Evolutionary conservation across 2,329 filamentous ascomycete species (phyloP).

Genomic region (Hymenoscyphus fructigenus): DNA sequence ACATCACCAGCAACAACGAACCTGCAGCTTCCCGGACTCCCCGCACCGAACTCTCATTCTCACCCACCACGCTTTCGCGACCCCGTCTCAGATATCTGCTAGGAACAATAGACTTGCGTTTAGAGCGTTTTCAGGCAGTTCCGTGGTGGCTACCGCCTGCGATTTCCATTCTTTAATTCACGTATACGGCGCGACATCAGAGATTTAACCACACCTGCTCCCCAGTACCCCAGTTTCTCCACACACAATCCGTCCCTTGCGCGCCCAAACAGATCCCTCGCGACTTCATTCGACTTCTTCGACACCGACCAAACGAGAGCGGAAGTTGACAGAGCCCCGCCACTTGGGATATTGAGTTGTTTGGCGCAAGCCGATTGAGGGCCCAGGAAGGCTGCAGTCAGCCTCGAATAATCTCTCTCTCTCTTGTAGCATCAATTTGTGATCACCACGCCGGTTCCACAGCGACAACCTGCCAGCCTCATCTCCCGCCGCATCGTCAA

Average conservation of each 20-base stretch:
- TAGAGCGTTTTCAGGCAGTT: conserved; percentile 26
- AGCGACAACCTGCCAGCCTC: not conserved
- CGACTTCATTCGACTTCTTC: not conserved
- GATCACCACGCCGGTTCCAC: not conserved
- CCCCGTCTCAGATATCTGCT: conserved; percentile 30
- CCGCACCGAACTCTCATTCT: conserved; percentile 30
- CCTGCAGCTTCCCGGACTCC: conserved; percentile 34
- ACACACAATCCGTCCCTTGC: not conserved
- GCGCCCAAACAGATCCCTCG: conserved; percentile 4
- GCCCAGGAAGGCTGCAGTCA: conserved; percentile 34
- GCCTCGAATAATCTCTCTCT: conserved; percentile 27
- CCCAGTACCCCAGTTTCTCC: conserved; percentile 14
- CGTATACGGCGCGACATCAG: conserved; percentile 12
- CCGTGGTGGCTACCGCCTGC: conserved; percentile 21
- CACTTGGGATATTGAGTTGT: conserved; percentile 18
- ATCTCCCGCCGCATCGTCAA: conserved; percentile 11
- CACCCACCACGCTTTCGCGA: conserved; percentile 24
- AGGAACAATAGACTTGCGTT: conserved; percentile 26
- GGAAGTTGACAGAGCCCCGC: conserved; percentile 10
- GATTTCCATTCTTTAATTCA: conserved; percentile 30
- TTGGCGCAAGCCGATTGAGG: conserved; percentile 19
- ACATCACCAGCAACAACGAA: conserved; percentile 23
- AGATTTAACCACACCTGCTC: conserved; percentile 23
- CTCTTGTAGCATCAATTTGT: conserved; percentile 1
- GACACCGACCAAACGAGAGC: conserved; percentile 15